These are phyloP conservation scores for Tagetes patula DNA, from an alignment of 129 eudicot genomes.

Conservation along the genomic window DNA sequence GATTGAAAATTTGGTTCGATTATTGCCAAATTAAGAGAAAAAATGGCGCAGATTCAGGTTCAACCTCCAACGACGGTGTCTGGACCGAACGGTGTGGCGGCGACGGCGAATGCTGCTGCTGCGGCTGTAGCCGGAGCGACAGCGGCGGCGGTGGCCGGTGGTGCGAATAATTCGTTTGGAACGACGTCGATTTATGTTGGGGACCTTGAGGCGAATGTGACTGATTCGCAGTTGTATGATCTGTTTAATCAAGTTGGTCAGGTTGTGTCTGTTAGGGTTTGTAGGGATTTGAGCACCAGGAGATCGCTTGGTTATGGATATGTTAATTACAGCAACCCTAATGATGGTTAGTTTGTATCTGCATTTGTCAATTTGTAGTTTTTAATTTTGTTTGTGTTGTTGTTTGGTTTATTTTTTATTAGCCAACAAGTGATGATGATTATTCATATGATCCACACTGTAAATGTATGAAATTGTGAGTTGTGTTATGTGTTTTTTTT, in stretches of 20 bases:
- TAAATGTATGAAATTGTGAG: too few relatives aligned
- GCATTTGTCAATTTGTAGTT: neutral
- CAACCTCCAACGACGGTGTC: conserved; percentile 42
- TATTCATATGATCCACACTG: too few relatives aligned
- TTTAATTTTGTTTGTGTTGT: neutral
- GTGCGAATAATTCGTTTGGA: conserved; percentile 35
- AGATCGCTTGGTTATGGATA: conserved; percentile 83
- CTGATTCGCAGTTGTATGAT: conserved; percentile 76
- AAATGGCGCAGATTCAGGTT: conserved; percentile 78
- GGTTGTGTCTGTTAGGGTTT: conserved; percentile 88
- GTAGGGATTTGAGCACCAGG: conserved; percentile 63
- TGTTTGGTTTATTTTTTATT: neutral
- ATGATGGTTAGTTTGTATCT: conserved; percentile 52
- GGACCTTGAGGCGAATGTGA: conserved; percentile 58
- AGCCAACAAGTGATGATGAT: too few relatives aligned
- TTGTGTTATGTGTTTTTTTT: neutral
- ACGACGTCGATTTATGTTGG: conserved; percentile 78
- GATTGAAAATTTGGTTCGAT: conserved; percentile 7
- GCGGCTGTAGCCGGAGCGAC: conserved; percentile 26
- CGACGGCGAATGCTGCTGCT: conserved; percentile 18
- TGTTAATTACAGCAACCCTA: conserved; percentile 63
- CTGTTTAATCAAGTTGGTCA: conserved; percentile 74
- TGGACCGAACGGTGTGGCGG: conserved; percentile 40
- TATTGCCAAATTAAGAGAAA: neutral
- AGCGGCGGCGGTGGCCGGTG: conserved; percentile 34